Percentiles rank a stretch among this genome's conserved stretches.
These are phyloP conservation scores for Trichophyton mentagrophytes DNA, from an alignment of 2,329 filamentous ascomycete species.

Conservation along the genomic window DNA sequence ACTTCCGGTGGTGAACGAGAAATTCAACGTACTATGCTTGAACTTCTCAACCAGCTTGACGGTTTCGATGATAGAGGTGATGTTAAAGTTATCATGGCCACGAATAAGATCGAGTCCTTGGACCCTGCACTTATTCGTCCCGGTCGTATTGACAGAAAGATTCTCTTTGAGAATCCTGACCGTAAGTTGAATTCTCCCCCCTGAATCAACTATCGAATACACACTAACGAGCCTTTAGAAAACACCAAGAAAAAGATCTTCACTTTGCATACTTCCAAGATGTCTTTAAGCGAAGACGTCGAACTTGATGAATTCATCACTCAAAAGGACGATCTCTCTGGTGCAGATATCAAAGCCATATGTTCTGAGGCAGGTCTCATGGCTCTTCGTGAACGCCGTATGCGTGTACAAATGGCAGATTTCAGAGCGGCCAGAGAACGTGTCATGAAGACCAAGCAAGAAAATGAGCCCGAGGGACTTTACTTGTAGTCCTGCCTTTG, in stretches of 20 bases:
- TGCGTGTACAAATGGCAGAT: conserved; percentile 98
- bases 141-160: conserved; percentile 97
- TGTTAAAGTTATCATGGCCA: conserved; percentile 99
- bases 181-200: conserved; percentile 34
- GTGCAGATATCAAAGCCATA: conserved; percentile 97
- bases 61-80: conserved; percentile 98
- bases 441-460: conserved; percentile 95
- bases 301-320: conserved; percentile 97
- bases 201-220: neutral
- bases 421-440: conserved; percentile 86
- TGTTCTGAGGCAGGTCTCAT: conserved; percentile 93
- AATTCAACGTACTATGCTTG: conserved; percentile 96
- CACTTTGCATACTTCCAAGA: conserved; percentile 94
- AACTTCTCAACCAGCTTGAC: conserved; percentile 94
- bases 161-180: conserved; percentile 62
- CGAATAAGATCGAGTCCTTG: conserved; percentile 97
- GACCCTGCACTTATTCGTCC: conserved; percentile 93
- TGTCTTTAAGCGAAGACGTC: conserved; percentile 93
- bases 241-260: conserved; percentile 98
- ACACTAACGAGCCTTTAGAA: conserved; percentile 35
- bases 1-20: conserved; percentile 94
- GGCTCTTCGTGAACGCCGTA: conserved; percentile 84
- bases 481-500: conserved; percentile 59
- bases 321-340: conserved; percentile 93
- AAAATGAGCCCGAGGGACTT: conserved; percentile 94